Evolutionary conservation across 2,329 filamentous ascomycete species (phyloP), one percentile per base, ranked within the genome.

Genomic region (Fusarium tjaetaba): DNA sequence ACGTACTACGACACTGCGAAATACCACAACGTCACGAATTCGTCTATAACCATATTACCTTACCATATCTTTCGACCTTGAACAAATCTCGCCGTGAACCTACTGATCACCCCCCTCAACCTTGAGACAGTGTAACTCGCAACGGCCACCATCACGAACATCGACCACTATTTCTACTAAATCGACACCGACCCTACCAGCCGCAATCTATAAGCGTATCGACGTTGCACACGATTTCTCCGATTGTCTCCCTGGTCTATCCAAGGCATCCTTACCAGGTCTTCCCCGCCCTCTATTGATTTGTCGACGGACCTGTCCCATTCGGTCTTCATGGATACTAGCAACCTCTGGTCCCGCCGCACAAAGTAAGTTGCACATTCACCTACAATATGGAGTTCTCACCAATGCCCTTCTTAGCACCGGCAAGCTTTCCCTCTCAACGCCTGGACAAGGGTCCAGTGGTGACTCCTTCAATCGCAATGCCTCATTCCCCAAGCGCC

Each of bases 371-470:
- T 84, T 52, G 30, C 38, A 39, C 48, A 43, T 43, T 68, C 56
- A 49, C 45, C 59, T 46, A 45, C 43, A 45, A 51, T 39, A 36
- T 65, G 20, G 39, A 56, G 41, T 28, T 65, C 58, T 70, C 71
- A 77, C 73, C 72, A 65, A 70, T 52, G 58, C 43, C 43, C 46
- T 38, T 65, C 62, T 62, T 80, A 96, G 93, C 87, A 90, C 90
- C 84, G 94, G 90, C 88, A 98, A 97, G 87, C 93, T 98, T 84
- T 97, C 95, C 77, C 89, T 98, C 73, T 92, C 94, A 78, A 97
- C 93, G 81, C 86, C 90, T 80, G 89, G 89, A 80, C 84, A 87
- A 77, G 86, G 88, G 79, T 78, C 84, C 60, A 85, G 84, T 81
- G 82, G 87, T 86, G 85, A 84, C 86, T 82, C 86, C 87, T 80